Evolutionary conservation across 306 rosid species (phyloP), one percentile per base, ranked within the genome.

Genomic region (Cyamopsis tetragonoloba): DNA sequence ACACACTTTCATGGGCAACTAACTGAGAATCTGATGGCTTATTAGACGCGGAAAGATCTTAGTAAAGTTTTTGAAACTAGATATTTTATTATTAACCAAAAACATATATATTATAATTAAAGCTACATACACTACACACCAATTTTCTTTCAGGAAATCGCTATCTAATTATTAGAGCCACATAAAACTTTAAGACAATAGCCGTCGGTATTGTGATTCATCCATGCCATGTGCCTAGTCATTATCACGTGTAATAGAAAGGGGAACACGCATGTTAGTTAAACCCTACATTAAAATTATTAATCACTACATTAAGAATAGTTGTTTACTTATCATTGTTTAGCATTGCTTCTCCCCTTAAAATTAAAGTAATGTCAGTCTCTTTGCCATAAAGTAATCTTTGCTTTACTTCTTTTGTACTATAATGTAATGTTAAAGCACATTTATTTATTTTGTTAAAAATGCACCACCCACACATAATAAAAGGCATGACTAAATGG

Each of bases 201-300:
- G 22, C 4, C 32, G 74, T 58, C 59, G 82, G 78, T 71, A 57
- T 57, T 19, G 58, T 57, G 15, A 35, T 50, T 70, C 26, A 38
- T 41, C 60, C 78, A 77, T 70, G 50, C 60, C 78, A 77, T 70
- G 69, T 77, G 66, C 66, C 1, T 12, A 42, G 73, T 77, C 81
- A 49, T 30, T 9, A 10, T 64, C 70, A 44, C 2, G 23, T 53
- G 55, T 17, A 17, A 44, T 2, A 24, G 23, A 15, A 48, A 47
- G 2, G 38, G 54, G 19, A 15, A 58, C 60, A 39, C 6, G 44
- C 81, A 77, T 56, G 77, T 64, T 48, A 46, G n/a, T n/a, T 12
- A 27, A 55, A 26, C 49, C 50, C 54, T 54, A 3, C 34, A 44
- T 42, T 54, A 0, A 18, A 28, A 30, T 24, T 18, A 12, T 12